These are phyloP conservation scores for Trichoderma koningii DNA, from an alignment of 2,329 filamentous ascomycete species.

Conservation along the genomic window DNA sequence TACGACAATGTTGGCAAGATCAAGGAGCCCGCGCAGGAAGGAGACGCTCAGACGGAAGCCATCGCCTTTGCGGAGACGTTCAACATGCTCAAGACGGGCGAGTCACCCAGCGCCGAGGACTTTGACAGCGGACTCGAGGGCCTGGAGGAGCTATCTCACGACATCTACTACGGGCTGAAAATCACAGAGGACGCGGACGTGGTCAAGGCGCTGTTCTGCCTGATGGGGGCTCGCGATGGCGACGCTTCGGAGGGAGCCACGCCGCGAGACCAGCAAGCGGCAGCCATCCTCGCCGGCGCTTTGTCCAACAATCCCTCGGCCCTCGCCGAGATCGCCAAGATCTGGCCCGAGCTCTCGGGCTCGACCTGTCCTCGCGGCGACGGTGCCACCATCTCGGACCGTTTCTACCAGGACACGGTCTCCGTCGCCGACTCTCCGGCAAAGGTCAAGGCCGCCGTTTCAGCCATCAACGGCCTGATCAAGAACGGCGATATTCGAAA, in stretches of 20 bases:
- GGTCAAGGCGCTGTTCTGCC: slow-evolving; percentile 58
- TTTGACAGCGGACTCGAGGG: slow-evolving; percentile 56
- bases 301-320: slow-evolving; percentile 68
- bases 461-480: slow-evolving; percentile 58
- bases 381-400: slow-evolving; percentile 39
- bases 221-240: slow-evolving; percentile 46
- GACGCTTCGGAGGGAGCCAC: slow-evolving; percentile 34
- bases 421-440: slow-evolving; percentile 35
- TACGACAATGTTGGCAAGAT: slow-evolving; percentile 61
- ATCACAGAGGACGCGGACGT: slow-evolving; percentile 58
- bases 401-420: slow-evolving; percentile 48
- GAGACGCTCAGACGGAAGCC: slow-evolving; percentile 38
- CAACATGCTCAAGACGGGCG: slow-evolving; percentile 51
- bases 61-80: slow-evolving; percentile 39
- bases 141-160: slow-evolving; percentile 66
- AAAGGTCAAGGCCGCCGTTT: slow-evolving; percentile 46
- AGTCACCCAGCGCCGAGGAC: slow-evolving; percentile 36
- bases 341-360: slow-evolving; percentile 49
- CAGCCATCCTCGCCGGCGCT: slow-evolving; percentile 58
- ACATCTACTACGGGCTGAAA: slow-evolving; percentile 69
- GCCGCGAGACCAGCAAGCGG: slow-evolving; percentile 54
- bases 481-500: slow-evolving; percentile 54
- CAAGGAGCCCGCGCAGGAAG: slow-evolving; percentile 48
- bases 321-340: slow-evolving; percentile 51
- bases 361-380: slow-evolving; percentile 40